Conservation (phyloP, 148 eudicot genomes). For the Selenicereus undatus region DNA sequence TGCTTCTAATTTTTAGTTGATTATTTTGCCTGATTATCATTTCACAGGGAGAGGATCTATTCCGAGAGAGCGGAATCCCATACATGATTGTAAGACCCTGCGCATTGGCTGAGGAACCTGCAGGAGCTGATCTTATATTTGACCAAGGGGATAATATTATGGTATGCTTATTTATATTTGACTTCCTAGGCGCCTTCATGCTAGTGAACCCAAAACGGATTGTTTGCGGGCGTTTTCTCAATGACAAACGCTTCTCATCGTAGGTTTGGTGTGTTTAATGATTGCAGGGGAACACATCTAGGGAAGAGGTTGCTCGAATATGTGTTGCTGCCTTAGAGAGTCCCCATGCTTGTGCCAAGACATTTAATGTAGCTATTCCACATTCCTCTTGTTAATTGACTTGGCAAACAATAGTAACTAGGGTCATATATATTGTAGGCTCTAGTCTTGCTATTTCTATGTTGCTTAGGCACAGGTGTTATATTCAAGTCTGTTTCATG, state of each 20-base stretch:
- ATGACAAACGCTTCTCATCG: neutral
- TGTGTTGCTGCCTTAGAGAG: slow-evolving; percentile 91
- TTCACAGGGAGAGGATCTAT: slow-evolving; percentile 82
- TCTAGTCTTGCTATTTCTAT: no score
- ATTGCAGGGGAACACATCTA: slow-evolving; percentile 81
- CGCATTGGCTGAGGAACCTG: slow-evolving; percentile 96
- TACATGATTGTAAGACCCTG: slow-evolving; percentile 87
- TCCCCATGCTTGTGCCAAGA: slow-evolving; percentile 83
- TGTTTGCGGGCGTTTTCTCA: neutral
- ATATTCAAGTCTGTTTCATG: no score
- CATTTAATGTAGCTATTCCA: slow-evolving; percentile 64
- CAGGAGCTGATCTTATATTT: slow-evolving; percentile 96
- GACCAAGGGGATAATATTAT: slow-evolving; percentile 97
- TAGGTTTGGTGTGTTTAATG: neutral
- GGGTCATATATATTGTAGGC: no score
- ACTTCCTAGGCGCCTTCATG: neutral
- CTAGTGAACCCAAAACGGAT: neutral
- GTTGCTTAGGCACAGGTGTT: no score
- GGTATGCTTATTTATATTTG: slow-evolving; percentile 27
- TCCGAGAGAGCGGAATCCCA: slow-evolving; percentile 89
- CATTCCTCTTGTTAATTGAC: neutral
- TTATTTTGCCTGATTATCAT: neutral
- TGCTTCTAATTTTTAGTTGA: slow-evolving; percentile 2
- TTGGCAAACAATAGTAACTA: no score
- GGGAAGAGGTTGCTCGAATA: slow-evolving; percentile 92